These are phyloP conservation scores for Hanseniaspora lachancei DNA, from an alignment of 805 yeast genomes.

Conservation along the genomic window DNA sequence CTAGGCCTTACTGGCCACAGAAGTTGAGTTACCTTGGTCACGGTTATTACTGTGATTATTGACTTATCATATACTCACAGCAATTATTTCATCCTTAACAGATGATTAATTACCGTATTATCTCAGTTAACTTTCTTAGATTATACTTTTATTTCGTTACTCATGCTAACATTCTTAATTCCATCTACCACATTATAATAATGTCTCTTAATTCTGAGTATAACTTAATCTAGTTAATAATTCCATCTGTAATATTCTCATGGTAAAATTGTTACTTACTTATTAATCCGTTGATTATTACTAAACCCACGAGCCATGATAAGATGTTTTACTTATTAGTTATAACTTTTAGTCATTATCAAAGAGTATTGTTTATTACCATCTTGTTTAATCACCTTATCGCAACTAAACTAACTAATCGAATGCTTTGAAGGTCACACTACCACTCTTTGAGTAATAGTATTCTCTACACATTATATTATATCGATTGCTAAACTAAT, in stretches of 20 bases:
- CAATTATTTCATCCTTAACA: background rate
- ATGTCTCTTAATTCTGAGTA: background rate
- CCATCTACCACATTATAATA: background rate
- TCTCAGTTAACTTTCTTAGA: background rate
- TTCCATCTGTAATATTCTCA: background rate
- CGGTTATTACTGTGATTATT: background rate
- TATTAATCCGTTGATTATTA: background rate
- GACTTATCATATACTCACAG: background rate
- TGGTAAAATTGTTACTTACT: constrained; percentile 4
- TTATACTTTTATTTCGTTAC: background rate
- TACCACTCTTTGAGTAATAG: background rate
- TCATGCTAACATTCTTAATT: constrained; percentile 3
- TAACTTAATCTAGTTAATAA: background rate
- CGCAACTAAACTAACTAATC: background rate
- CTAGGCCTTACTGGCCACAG: background rate
- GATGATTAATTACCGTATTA: background rate
- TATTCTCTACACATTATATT: background rate
- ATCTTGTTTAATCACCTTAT: background rate
- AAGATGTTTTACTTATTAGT: background rate
- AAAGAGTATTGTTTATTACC: constrained; percentile 1
- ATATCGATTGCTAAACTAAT: background rate
- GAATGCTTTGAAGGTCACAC: background rate
- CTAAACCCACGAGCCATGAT: background rate
- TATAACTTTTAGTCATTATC: background rate
- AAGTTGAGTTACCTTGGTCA: background rate